Percentiles rank a stretch among this genome's conserved stretches.
Conservation (phyloP, 2,329 filamentous ascomycete species). For the Hypoxylon sp. region DNA sequence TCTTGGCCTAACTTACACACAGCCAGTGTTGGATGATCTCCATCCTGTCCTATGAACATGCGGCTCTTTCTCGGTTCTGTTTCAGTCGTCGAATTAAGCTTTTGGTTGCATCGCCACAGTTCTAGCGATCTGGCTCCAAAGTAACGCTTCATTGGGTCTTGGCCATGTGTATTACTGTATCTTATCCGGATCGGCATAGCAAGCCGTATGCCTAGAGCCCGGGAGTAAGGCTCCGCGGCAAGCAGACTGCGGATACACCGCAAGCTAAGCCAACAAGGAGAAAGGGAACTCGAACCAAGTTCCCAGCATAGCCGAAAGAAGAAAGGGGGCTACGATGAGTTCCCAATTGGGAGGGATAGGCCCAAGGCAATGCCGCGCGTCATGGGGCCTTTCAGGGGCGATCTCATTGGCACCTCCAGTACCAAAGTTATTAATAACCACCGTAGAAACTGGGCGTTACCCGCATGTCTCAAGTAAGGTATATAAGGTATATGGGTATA, state of each 20-base stretch:
- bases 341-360: slow-evolving; percentile 27
- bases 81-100: slow-evolving; percentile 42
- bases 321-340: slow-evolving; percentile 26
- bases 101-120: slow-evolving; percentile 44
- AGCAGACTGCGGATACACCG: slow-evolving; percentile 16
- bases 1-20: slow-evolving; percentile 14
- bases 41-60: slow-evolving; percentile 27
- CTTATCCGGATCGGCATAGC: slow-evolving; percentile 31
- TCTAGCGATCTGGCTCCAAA: slow-evolving; percentile 29
- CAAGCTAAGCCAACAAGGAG: slow-evolving; percentile 26
- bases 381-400: slow-evolving; percentile 17
- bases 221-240: slow-evolving; percentile 32
- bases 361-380: slow-evolving; percentile 29
- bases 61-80: slow-evolving; percentile 36
- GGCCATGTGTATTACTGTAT: slow-evolving; percentile 45
- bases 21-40: slow-evolving; percentile 20
- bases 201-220: slow-evolving; percentile 22
- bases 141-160: slow-evolving; percentile 38
- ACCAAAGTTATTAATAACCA: slow-evolving; percentile 29
- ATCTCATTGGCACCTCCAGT: slow-evolving; percentile 35
- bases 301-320: slow-evolving; percentile 26
- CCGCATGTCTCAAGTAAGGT: slow-evolving; percentile 15
- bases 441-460: slow-evolving; percentile 13
- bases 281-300: slow-evolving; percentile 19
- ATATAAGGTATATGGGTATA: slow-evolving; percentile 26